These are phyloP conservation scores for Penicillium bovifimosum DNA, from an alignment of 495 filamentous ascomycete species.

Conservation along the genomic window DNA sequence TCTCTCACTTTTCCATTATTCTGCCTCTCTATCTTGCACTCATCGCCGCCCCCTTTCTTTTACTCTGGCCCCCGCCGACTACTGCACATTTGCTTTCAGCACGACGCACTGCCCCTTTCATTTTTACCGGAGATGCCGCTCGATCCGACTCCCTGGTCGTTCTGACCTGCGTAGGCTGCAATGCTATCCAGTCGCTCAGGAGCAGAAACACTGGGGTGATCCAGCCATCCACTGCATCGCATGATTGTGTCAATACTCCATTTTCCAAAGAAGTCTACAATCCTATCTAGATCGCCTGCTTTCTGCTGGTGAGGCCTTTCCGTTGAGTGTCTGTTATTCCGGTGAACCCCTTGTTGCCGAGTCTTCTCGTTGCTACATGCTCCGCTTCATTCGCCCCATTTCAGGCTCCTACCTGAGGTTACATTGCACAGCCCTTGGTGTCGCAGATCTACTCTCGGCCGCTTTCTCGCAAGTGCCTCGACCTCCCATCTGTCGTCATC, in stretches of 20 bases:
- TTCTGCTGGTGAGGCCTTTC: neutral
- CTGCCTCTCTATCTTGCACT: no score
- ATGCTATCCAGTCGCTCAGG: neutral
- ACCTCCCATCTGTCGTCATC: constrained; percentile 1
- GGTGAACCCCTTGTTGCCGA: neutral
- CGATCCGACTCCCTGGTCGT: neutral
- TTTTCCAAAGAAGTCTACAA: neutral
- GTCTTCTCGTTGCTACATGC: neutral
- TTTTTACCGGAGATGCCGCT: constrained; percentile 15
- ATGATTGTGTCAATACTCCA: neutral
- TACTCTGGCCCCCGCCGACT: neutral
- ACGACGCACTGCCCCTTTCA: constrained; percentile 13
- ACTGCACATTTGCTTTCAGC: constrained; percentile 2
- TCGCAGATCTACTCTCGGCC: neutral
- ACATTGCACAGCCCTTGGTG: neutral
- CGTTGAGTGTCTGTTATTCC: neutral
- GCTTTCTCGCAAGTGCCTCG: neutral
- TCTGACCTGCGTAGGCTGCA: neutral
- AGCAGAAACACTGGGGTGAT: neutral
- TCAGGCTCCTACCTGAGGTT: neutral
- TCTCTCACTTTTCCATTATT: no score
- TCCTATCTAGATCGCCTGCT: neutral
- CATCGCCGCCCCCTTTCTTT: constrained; percentile 9
- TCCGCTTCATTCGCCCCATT: neutral
- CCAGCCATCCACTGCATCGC: neutral